A percentile compares a stretch with the other conserved stretches of the same genome.
These are phyloP conservation scores for Mycena sanguinolenta DNA, from an alignment of 768 basidiomycete species.

Conservation along the genomic window DNA sequence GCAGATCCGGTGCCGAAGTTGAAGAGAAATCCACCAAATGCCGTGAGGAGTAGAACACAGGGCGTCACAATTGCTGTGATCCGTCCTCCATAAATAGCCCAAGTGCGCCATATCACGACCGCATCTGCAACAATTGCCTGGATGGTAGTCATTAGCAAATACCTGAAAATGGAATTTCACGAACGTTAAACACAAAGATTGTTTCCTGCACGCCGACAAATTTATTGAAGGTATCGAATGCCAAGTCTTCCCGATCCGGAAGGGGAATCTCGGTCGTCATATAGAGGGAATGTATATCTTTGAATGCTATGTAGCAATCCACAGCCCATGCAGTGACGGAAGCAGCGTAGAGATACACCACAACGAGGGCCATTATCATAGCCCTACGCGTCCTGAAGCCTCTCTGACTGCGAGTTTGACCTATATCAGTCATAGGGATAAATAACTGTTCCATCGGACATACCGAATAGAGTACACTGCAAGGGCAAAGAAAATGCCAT, in stretches of 20 bases:
- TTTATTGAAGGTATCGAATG: fast-evolving
- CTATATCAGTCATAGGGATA: no score
- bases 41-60: background rate
- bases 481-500: no score
- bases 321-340: conserved; percentile 25
- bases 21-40: background rate
- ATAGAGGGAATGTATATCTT: background rate
- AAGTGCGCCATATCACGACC: conserved; percentile 20
- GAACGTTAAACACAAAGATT: conserved; percentile 27
- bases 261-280: conserved; percentile 12
- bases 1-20: background rate
- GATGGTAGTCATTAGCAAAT: background rate
- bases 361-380: conserved; percentile 13
- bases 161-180: background rate
- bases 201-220: conserved; percentile 3
- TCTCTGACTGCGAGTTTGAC: no score
- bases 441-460: no score
- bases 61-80: background rate
- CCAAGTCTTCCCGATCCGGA: background rate
- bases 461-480: no score
- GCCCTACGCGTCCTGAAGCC: conserved; percentile 12
- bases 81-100: background rate
- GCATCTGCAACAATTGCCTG: no score
- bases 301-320: background rate
- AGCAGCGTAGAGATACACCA: conserved; percentile 17